Conservation (phyloP, 257 asterid species). For the Lycium barbarum region DNA sequence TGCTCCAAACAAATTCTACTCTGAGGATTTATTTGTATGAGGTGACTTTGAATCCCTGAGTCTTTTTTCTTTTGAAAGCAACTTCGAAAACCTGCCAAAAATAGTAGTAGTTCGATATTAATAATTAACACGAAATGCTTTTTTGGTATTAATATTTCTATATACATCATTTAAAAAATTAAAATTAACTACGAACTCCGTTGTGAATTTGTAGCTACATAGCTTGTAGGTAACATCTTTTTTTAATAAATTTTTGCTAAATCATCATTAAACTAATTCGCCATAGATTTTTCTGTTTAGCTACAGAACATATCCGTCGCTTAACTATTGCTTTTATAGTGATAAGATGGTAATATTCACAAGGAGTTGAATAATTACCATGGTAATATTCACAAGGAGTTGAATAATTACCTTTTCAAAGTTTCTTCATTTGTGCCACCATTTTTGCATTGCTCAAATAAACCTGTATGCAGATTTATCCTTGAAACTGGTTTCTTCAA, state of each 20-base stretch:
- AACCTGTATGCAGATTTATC: constrained; percentile 35
- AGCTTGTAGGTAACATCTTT: not conserved
- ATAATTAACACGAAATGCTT: not conserved
- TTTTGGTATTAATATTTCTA: not conserved
- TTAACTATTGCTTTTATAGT: not conserved
- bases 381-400: not conserved
- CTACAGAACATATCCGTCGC: not conserved
- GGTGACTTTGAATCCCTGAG: constrained; percentile 34
- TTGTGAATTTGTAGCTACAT: not conserved
- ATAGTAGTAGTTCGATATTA: not conserved
- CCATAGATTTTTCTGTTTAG: not conserved
- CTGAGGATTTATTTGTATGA: constrained; percentile 3
- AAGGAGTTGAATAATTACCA: not conserved
- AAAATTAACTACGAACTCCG: too few relatives aligned
- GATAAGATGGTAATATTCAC: not conserved
- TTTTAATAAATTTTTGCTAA: not conserved
- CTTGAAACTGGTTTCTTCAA: constrained; percentile 54
- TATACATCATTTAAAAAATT: too few relatives aligned
- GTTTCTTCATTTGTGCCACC: constrained; percentile 27
- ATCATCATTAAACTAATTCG: not conserved
- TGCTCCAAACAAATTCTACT: not conserved
- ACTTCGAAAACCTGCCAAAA: constrained; percentile 38
- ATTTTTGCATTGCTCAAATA: not conserved
- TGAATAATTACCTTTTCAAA: constrained; percentile 22
- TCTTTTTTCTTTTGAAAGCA: constrained; percentile 37